Conservation (phyloP, 164 flowering plant species). For the Umbilicus rupestris region DNA sequence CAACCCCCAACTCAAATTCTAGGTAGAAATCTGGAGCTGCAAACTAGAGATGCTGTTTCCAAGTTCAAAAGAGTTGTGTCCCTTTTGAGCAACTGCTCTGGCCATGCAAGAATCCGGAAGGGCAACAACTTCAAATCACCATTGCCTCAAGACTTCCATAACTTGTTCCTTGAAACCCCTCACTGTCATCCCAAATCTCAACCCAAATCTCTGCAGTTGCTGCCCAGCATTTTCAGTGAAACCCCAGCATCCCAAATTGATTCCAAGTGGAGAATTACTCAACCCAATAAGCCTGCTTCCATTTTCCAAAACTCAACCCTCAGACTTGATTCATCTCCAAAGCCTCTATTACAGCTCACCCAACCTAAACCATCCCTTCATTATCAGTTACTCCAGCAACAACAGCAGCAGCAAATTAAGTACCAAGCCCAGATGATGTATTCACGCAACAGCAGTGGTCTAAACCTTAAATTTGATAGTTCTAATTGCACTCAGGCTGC, state of each 20-base stretch:
- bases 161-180: constrained; percentile 4
- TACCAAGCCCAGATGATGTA: constrained; percentile 61
- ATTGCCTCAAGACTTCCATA: constrained; percentile 25
- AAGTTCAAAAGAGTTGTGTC: constrained; percentile 71
- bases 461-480: constrained; percentile 71
- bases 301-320: not conserved
- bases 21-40: constrained; percentile 35
- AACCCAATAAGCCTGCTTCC: not conserved
- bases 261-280: not conserved
- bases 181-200: not conserved
- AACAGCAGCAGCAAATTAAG: constrained; percentile 45
- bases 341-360: not conserved
- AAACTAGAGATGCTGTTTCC: constrained; percentile 57
- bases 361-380: not conserved
- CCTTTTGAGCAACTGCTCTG: constrained; percentile 39
- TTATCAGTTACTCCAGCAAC: constrained; percentile 18
- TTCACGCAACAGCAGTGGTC: constrained; percentile 55
- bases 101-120: constrained; percentile 78
- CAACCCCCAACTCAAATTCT: constrained; percentile 46
- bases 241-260: not conserved
- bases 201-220: not conserved
- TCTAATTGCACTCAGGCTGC: constrained; percentile 65
- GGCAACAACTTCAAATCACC: constrained; percentile 33
- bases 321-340: not conserved
- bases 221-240: not conserved